Evolutionary conservation across 306 rosid genomes (phyloP).

Genomic region (Arachis hypogaea): DNA sequence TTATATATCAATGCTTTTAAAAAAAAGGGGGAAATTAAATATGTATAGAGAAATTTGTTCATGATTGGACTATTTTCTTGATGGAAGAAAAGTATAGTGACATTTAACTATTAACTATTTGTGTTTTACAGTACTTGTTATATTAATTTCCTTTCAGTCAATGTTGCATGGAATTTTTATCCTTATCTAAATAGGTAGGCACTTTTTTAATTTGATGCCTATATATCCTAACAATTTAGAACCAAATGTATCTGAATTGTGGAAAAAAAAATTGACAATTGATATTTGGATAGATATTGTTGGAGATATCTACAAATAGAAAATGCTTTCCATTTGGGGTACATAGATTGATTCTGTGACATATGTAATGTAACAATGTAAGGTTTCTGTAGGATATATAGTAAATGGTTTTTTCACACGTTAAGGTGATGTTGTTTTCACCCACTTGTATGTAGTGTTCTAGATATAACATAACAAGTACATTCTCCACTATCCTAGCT

Average conservation of each 20-base stretch:
- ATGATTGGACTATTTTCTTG: constrained; percentile 12
- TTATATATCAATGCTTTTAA: background rate
- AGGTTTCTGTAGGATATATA: constrained; percentile 26
- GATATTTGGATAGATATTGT: constrained; percentile 38
- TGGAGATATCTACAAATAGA: constrained; percentile 36
- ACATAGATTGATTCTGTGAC: constrained; percentile 35
- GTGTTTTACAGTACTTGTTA: background rate
- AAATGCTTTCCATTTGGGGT: constrained; percentile 43
- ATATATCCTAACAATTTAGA: constrained; percentile 21
- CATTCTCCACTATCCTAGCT: constrained; percentile 42
- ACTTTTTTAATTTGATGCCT: background rate
- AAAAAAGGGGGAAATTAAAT: background rate
- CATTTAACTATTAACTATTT: constrained; percentile 24
- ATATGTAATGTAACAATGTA: background rate
- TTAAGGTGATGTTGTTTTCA: constrained; percentile 38
- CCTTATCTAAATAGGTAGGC: constrained; percentile 22
- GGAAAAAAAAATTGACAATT: constrained; percentile 29
- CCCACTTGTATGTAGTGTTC: constrained; percentile 37
- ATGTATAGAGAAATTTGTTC: constrained; percentile 1
- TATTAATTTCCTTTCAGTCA: background rate
- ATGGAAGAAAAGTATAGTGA: background rate
- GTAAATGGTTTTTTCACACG: constrained; percentile 30
- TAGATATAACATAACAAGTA: constrained; percentile 25
- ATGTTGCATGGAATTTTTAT: constrained; percentile 6
- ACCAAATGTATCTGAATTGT: constrained; percentile 27